Evolutionary conservation across 345 rosid genomes (phyloP), one percentile per base, ranked within the genome.

Genomic region (Mangifera indica): DNA sequence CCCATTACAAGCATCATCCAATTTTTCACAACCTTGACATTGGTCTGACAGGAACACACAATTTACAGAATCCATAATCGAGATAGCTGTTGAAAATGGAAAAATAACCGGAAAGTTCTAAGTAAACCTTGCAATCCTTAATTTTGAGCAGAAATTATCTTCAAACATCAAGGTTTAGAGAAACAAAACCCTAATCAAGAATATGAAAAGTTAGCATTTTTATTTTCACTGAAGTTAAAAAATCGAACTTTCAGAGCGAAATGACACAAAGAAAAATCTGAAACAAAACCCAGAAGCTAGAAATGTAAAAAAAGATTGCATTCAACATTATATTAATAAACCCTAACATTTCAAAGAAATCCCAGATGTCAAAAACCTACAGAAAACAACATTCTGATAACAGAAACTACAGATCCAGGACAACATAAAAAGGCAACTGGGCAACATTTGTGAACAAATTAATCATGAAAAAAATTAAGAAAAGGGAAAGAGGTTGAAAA

Each of bases 21-120:
- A 48, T 9, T 25, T 46, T 14, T 72, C 73, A n/a, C 56, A 20
- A 46, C 48, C 76, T 57, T 55, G 54, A 42, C 12, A 44, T 46
- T 76, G 26, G 13, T 34, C 20, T 2, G 62, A 56, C 44, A 48
- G 63, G 21, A 34, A 66, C 56, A 29, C 21, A 25, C 64, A 70
- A 46, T 48, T 11, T 63, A 73, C 81, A 63, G 73, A 69, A 53
- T 77, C 83, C 85, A 84, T 74, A 54, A 17, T 25, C 26, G 34
- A 14, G 34, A 71, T 2, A 61, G 26, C 77, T 72, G 78, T 56
- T 48, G 72, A 57, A 63, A 53, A 73, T 9, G 32, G 29, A 26
- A 24, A 69, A 40, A 24, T 15, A 44, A 37, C 7, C 8, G 9
- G 42, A 1, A 37, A 7, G 42, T 37, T 57, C 32, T 26, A 58